Base-by-base conservation (phyloP, 2,329 filamentous ascomycete species). In the Pseudofabraea citricarpa region DNA sequence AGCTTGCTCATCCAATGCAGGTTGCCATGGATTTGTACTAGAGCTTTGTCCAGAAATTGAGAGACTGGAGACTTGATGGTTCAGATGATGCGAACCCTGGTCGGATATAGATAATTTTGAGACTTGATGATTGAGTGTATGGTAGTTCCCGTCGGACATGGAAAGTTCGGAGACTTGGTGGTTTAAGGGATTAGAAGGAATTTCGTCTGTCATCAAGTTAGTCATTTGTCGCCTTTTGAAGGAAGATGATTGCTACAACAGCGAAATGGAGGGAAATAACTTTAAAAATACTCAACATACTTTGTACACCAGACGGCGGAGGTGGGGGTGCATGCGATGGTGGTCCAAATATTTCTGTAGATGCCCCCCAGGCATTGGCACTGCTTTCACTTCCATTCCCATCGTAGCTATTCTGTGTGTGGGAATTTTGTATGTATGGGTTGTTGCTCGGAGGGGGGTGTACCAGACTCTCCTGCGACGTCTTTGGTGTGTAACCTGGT, bases 1-100 rank as follows among this genome's bases (percentile, higher is more conserved):
- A n/a, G 48, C n/a, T 40, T 56, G 50, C 15, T 49, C 45, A 23
- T 54, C 43, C 13, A 52, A 36, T 23, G 47, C 47, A 20, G 58
- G 53, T 36, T 60, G 56, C 59, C 59, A 62, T 29, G 59, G 59
- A 48, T 62, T 62, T 26, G n/a, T n/a, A n/a, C n/a, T n/a, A n/a
- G 55, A 50, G 20, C 32, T 55, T 19, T 53, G 46, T 32, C 56
- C 53, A 13, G 47, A 48, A 8, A 59, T 36, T 2, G 56, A 53
- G 6, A 58, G 49, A 4, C 52, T 52, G 2, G 52, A 47, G 22
- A 61, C 50, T 43, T 60, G 43, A 21, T 55, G 41, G 3, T 31
- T 31, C 9, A 31, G 13, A 15, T 31, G 16, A n/a, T n/a, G 9
- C 9, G 27, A 31, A 12, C 16, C 16, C 27, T 31, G 27, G 27